Conservation (phyloP, 2,329 filamentous ascomycete species). For the Aspergillus flavus region DNA sequence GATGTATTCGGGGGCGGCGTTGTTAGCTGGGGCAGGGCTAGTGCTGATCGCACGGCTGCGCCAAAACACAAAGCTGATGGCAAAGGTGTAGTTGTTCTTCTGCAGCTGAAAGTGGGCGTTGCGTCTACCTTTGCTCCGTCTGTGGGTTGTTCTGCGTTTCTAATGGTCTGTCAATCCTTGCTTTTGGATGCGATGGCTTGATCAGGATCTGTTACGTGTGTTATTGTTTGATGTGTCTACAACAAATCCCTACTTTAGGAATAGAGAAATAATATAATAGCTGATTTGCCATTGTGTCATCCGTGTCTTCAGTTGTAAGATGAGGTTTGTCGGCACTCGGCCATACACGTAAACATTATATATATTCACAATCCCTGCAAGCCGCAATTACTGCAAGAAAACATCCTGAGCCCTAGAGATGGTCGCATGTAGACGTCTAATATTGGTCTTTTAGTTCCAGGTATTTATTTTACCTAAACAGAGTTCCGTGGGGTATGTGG, state of each 20-base stretch:
- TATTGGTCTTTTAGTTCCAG: not conserved
- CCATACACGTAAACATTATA: not conserved
- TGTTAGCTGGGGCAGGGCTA: not conserved
- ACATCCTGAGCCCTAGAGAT: not conserved
- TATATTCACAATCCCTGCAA: not conserved
- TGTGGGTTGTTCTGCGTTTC: not conserved
- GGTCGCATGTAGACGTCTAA: not conserved
- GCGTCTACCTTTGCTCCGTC: not conserved
- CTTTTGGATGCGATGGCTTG: not conserved
- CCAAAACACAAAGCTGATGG: not conserved
- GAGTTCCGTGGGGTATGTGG: not conserved
- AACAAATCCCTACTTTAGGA: not conserved
- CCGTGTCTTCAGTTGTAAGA: not conserved
- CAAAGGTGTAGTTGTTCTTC: not conserved
- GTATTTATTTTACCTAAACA: not conserved
- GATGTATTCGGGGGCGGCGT: conserved; percentile 1
- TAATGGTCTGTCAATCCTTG: not conserved
- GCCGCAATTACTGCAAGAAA: not conserved
- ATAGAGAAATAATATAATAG: not conserved
- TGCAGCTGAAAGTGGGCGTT: not conserved
- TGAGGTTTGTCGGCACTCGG: not conserved
- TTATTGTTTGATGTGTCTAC: not conserved
- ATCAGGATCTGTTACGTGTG: not conserved
- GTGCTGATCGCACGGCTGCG: not conserved
- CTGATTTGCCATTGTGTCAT: not conserved